Percentiles rank a stretch among this genome's conserved stretches.
phyloP scores from a whole-genome alignment of 148 eudicot genomes.

The Diospyros kaki region DNA sequence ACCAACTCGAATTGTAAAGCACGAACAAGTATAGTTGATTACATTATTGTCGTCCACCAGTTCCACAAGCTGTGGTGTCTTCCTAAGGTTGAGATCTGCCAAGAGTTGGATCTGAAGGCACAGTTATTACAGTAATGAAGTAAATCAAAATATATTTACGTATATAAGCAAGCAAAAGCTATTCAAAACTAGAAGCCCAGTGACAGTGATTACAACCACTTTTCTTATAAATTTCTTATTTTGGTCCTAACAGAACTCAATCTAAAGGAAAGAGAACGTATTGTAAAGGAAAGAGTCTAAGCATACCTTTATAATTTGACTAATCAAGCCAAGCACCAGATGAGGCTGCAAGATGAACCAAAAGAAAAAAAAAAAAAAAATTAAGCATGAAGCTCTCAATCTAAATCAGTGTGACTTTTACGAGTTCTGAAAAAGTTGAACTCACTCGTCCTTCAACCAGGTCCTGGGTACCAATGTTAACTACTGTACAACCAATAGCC shows the following conservation, averaged over 20 bases:
- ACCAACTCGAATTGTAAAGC: not conserved
- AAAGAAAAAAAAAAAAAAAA: not conserved
- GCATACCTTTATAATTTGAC: slow-evolving; percentile 90
- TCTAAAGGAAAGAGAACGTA: not conserved
- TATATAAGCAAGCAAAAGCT: not conserved
- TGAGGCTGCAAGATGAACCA: slow-evolving; percentile 58
- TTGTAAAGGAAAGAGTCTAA: slow-evolving; percentile 9
- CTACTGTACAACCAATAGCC: slow-evolving; percentile 98
- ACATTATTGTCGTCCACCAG: slow-evolving; percentile 78
- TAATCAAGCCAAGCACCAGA: slow-evolving; percentile 82
- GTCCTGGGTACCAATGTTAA: slow-evolving; percentile 95
- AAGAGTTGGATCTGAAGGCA: slow-evolving; percentile 72
- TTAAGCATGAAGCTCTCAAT: not conserved
- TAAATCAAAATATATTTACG: not conserved
- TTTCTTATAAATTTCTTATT: not conserved
- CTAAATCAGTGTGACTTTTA: slow-evolving; percentile 5
- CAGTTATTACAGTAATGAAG: slow-evolving; percentile 5
- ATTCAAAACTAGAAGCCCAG: slow-evolving; percentile 5
- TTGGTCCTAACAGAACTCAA: not conserved
- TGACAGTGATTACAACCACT: not conserved
- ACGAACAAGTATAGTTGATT: slow-evolving; percentile 13
- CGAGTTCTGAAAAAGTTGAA: slow-evolving; percentile 9
- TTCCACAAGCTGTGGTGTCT: slow-evolving; percentile 92
- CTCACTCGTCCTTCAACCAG: slow-evolving; percentile 97
- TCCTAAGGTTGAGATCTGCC: slow-evolving; percentile 90